Evolutionary conservation across 2,329 filamentous ascomycete species (phyloP), one percentile per base, ranked within the genome.

Genomic region (Ascochyta fabae): DNA sequence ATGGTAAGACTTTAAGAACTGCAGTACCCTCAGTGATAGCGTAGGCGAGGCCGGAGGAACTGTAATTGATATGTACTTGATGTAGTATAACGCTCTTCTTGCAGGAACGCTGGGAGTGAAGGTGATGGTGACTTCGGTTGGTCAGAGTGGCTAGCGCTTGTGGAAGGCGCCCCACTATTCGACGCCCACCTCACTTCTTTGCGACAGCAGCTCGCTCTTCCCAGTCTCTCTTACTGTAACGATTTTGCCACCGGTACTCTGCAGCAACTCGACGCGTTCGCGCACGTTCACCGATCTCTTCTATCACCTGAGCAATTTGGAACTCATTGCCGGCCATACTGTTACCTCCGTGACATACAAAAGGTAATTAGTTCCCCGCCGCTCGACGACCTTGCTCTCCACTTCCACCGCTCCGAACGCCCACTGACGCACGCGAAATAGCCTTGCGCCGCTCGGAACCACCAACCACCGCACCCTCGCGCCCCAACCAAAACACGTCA

Each of bases 91-190:
- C 13, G 22, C n/a, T 24, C n/a, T 40, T 22, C 26, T 24, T 35
- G 27, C 16, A 35, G 16, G 23, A 16, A 27, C 39, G 48, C 34
- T 39, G 48, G 42, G 48, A 48, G 38, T 50, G 55, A 60, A 57
- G 40, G 47, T 54, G 34, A 54, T 35, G 35, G 40, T 41, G 36
- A 44, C 35, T 16, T 53, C 36, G 44, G 55, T 55, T 61, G 59
- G 62, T 54, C 53, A 47, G 55, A 45, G 31, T 58, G 51, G 58
- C 57, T 65, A 62, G 63, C 64, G 62, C 56, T 51, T 55, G 48
- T 61, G 60, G 47, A 54, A 59, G 33, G 43, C 27, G 58, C 70
- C 69, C 69, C 70, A 69, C 70, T 67, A 67, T 62, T 58, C 48
- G 50, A 59, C 58, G 63, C 59, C 54, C 54, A 57, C 48, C 48